phyloP scores from a whole-genome alignment of 345 rosid species.

The Euphorbia peplus region DNA sequence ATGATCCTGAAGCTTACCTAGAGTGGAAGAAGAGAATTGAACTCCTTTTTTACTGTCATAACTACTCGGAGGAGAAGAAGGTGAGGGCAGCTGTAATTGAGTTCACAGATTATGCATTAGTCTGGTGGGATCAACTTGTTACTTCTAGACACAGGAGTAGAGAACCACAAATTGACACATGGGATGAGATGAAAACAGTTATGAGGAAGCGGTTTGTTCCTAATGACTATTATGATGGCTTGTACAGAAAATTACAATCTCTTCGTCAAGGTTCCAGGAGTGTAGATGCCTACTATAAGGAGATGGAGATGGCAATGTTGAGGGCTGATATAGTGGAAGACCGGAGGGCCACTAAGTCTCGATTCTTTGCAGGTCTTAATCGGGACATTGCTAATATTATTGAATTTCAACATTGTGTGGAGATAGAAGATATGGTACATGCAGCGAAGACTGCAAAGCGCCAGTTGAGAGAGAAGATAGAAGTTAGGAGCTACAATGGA shows the following conservation, averaged over 20 bases:
- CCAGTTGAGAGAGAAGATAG: background rate
- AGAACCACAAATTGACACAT: background rate
- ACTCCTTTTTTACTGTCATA: too few relatives aligned
- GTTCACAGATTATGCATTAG: too few relatives aligned
- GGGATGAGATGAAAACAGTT: background rate
- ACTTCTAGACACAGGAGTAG: too few relatives aligned
- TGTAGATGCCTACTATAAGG: slow-evolving; percentile 1
- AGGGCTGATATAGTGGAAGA: background rate
- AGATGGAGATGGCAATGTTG: slow-evolving; percentile 1
- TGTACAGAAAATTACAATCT: slow-evolving; percentile 1
- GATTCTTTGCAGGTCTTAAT: background rate
- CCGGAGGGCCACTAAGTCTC: background rate
- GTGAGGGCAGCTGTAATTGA: too few relatives aligned
- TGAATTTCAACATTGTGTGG: background rate
- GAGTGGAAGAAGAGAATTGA: too few relatives aligned
- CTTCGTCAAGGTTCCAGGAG: background rate
- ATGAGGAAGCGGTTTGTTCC: slow-evolving; percentile 4
- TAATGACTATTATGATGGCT: background rate
- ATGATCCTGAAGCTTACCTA: too few relatives aligned
- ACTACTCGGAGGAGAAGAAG: too few relatives aligned
- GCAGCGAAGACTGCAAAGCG: background rate
- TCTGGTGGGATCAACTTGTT: background rate
- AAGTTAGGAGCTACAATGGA: background rate
- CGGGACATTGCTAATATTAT: background rate
- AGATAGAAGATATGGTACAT: background rate